phyloP scores from a whole-genome alignment of 129 eudicot species.

The Rutidosis leptorrhynchoides region DNA sequence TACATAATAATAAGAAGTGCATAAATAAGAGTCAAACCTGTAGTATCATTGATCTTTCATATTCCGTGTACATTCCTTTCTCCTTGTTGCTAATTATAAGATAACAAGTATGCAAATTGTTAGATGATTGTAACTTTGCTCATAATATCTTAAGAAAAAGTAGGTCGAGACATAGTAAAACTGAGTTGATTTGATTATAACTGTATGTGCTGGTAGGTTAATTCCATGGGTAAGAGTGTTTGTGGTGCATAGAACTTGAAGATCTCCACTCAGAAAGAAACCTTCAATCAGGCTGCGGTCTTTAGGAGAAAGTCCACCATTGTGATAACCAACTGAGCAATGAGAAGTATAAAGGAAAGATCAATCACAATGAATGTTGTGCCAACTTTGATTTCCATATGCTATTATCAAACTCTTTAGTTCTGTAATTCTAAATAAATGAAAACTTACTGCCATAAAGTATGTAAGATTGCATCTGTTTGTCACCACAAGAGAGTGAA shows the following conservation, averaged over 20 bases:
- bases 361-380: slow-evolving; percentile 21
- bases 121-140: slow-evolving; percentile 2
- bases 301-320: slow-evolving; percentile 94
- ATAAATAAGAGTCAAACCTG: slow-evolving; percentile 53
- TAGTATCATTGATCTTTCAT: slow-evolving; percentile 86
- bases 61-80: slow-evolving; percentile 85
- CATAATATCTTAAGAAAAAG: slow-evolving; percentile 12
- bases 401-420: not conserved
- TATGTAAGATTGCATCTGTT: slow-evolving; percentile 96
- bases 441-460: slow-evolving; percentile 72
- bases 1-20: slow-evolving; percentile 21
- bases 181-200: slow-evolving; percentile 92
- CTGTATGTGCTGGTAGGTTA: slow-evolving; percentile 99
- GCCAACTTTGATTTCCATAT: not conserved
- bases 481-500: slow-evolving; percentile 83
- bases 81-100: slow-evolving; percentile 77
- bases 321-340: slow-evolving; percentile 87
- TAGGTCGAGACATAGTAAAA: slow-evolving; percentile 55
- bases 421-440: slow-evolving; percentile 8
- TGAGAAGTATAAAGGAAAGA: no score
- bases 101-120: slow-evolving; percentile 15
- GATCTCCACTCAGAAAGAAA: slow-evolving; percentile 89
- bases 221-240: slow-evolving; percentile 99
- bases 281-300: slow-evolving; percentile 92
- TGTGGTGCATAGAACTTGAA: slow-evolving; percentile 93